These are phyloP conservation scores for Eucalyptus urophylla DNA, from an alignment of 345 rosid genomes.

Conservation along the genomic window DNA sequence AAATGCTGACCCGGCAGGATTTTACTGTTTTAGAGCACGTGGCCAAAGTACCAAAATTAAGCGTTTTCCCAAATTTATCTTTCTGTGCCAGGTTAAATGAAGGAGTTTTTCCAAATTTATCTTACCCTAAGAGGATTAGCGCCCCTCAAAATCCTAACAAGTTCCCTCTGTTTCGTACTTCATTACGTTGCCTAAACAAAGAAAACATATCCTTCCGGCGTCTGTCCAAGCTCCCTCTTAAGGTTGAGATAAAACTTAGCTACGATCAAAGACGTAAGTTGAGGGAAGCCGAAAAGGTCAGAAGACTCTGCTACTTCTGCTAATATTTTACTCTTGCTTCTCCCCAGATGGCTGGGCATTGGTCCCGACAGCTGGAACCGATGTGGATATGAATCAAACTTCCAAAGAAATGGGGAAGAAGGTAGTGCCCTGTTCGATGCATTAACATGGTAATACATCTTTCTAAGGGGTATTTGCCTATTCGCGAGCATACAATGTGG, in stretches of 20 bases:
- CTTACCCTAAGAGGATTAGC: not conserved
- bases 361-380: not conserved
- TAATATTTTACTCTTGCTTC: not conserved
- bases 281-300: not conserved
- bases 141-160: not conserved
- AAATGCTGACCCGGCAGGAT: not conserved
- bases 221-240: not conserved
- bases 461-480: not conserved
- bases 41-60: not conserved
- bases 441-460: not conserved
- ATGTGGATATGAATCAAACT: not conserved
- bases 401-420: not conserved
- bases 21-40: not conserved
- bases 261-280: not conserved
- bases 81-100: not conserved
- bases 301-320: not conserved
- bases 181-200: not conserved
- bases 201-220: not conserved
- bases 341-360: not conserved
- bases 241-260: not conserved
- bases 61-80: not conserved
- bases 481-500: not conserved
- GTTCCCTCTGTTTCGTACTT: not conserved
- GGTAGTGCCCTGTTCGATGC: not conserved
- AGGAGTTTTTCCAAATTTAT: not conserved